phyloP scores from a whole-genome alignment of 768 basidiomycete genomes.

The Tulasnella calospora region DNA sequence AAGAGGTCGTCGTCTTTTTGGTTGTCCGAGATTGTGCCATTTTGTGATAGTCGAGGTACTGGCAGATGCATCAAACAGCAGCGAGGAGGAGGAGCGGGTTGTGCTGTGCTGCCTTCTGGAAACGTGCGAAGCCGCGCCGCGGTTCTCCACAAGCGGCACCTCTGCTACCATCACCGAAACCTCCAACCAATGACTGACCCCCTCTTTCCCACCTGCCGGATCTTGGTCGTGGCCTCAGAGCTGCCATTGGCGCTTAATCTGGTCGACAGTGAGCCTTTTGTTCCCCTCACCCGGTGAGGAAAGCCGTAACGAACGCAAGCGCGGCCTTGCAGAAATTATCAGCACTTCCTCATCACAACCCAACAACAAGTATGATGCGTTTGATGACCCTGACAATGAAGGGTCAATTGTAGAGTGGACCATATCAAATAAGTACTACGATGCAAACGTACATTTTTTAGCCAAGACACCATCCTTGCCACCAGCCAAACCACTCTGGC shows the following conservation, averaged over 20 bases:
- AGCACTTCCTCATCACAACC: not conserved
- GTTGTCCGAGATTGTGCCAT: not conserved
- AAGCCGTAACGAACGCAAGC: not conserved
- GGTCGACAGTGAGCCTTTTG: not conserved
- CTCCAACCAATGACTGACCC: not conserved
- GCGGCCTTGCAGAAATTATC: not conserved
- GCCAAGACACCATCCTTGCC: constrained; percentile 17
- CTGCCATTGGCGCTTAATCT: not conserved
- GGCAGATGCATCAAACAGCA: not conserved
- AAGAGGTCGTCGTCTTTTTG: not conserved
- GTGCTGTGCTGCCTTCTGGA: not conserved
- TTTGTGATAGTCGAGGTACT: not conserved
- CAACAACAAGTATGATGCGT: constrained; percentile 1
- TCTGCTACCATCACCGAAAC: constrained; percentile 5
- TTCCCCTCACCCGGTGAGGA: not conserved
- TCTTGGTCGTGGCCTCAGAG: constrained; percentile 19
- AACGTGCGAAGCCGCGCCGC: not conserved
- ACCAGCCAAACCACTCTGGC: constrained; percentile 38
- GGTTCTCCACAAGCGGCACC: not conserved
- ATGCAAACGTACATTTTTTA: constrained; percentile 63
- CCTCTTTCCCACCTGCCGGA: constrained; percentile 9
- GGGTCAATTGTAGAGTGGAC: constrained; percentile 55
- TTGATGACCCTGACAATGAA: constrained; percentile 16
- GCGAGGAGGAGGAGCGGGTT: not conserved
- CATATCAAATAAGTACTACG: constrained; percentile 76